These are phyloP conservation scores for Smallanthus sonchifolius DNA, from an alignment of 129 eudicot species.

Conservation along the genomic window DNA sequence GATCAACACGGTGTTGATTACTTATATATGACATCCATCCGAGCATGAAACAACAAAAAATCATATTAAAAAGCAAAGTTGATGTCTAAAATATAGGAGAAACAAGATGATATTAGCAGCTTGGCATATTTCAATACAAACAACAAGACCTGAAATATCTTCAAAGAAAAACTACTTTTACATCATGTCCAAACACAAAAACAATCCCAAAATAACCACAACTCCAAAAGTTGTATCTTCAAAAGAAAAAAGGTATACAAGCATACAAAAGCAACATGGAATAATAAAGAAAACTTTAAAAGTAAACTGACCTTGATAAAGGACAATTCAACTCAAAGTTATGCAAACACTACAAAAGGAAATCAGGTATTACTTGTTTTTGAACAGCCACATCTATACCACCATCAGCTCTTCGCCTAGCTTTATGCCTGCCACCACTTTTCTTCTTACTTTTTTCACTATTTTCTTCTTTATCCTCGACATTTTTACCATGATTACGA, in stretches of 20 bases:
- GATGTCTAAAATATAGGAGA: neutral
- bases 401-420: slow-evolving; percentile 50
- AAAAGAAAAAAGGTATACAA: slow-evolving; percentile 18
- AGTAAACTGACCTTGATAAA: slow-evolving; percentile 27
- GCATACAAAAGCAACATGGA: slow-evolving; percentile 13
- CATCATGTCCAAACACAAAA: slow-evolving; percentile 23
- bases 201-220: slow-evolving; percentile 9
- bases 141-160: neutral
- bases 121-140: slow-evolving; percentile 1
- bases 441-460: slow-evolving; percentile 46
- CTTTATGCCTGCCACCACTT: slow-evolving; percentile 52
- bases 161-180: slow-evolving; percentile 3
- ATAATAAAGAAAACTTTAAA: slow-evolving; percentile 10
- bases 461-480: slow-evolving; percentile 38
- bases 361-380: slow-evolving; percentile 80
- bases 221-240: slow-evolving; percentile 19
- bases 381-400: slow-evolving; percentile 35
- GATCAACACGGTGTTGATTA: neutral
- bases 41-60: neutral
- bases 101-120: neutral
- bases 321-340: neutral
- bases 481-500: slow-evolving; percentile 44
- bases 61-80: neutral
- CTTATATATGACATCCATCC: neutral
- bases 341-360: slow-evolving; percentile 55